A percentile compares a stretch with the other conserved stretches of the same genome.
Evolutionary conservation across 257 asterid species (phyloP).

Genomic region (Voacanga thouarsii): DNA sequence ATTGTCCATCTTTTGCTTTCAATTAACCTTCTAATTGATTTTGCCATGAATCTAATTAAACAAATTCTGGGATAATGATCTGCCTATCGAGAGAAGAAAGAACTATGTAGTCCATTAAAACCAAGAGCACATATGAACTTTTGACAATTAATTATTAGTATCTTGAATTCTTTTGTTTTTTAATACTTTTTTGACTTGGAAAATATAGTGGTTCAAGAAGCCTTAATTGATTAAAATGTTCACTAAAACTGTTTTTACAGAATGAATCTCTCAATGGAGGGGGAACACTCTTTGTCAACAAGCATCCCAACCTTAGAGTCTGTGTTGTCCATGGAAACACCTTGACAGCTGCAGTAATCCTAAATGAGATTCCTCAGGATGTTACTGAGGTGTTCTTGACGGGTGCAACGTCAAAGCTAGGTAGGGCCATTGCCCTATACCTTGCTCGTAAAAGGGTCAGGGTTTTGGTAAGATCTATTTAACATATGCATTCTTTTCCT

Average conservation of each 20-base stretch:
- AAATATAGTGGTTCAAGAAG: background rate
- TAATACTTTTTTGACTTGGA: background rate
- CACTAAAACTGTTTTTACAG: constrained; percentile 30
- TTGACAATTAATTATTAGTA: background rate
- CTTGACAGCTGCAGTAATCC: constrained; percentile 84
- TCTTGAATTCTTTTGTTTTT: background rate
- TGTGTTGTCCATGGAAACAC: constrained; percentile 94
- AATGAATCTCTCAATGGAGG: constrained; percentile 88
- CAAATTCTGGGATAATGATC: background rate
- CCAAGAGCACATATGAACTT: background rate
- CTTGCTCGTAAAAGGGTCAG: constrained; percentile 65
- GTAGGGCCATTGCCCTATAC: constrained; percentile 82
- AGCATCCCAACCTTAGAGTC: constrained; percentile 76
- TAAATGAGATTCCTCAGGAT: constrained; percentile 61
- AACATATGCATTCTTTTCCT: background rate
- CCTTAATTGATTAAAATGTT: constrained; percentile 4
- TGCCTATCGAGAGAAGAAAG: background rate
- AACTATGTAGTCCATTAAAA: background rate
- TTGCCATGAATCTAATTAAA: background rate
- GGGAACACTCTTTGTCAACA: constrained; percentile 65
- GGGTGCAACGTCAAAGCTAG: constrained; percentile 92
- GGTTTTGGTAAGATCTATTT: constrained; percentile 52
- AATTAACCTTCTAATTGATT: background rate
- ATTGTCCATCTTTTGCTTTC: too few relatives aligned
- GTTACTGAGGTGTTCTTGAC: constrained; percentile 80